Conservation (phyloP, 202 grass and related monocot species). For the Carex arenaria region DNA sequence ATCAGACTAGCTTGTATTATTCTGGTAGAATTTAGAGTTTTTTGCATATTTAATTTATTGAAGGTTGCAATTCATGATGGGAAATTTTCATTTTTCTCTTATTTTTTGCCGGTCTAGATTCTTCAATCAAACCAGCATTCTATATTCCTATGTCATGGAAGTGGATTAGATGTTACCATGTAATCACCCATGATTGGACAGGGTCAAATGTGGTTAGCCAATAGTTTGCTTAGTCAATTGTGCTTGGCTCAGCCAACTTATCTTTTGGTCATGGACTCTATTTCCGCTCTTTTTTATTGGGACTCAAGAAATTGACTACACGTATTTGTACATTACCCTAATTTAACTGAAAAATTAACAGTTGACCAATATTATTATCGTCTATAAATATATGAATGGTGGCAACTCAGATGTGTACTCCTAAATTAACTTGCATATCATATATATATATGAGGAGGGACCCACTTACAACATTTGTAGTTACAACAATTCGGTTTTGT, state of each 20-base stretch:
- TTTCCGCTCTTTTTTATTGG: neutral
- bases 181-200: neutral
- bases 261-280: neutral
- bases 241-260: neutral
- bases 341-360: neutral
- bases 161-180: neutral
- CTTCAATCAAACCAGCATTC: neutral
- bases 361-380: neutral
- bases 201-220: neutral
- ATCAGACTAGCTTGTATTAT: neutral
- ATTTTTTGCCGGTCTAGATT: neutral
- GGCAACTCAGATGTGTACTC: neutral
- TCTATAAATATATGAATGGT: neutral
- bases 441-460: neutral
- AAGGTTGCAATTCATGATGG: neutral
- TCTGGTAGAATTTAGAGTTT: neutral
- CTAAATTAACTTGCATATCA: neutral
- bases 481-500: no score
- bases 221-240: neutral
- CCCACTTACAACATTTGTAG: no score
- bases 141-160: neutral
- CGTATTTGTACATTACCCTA: neutral
- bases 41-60: neutral
- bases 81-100: neutral
- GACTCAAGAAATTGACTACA: neutral